Base-by-base conservation (phyloP, 768 basidiomycete species). In the Boletus vinaceobasis region DNA sequence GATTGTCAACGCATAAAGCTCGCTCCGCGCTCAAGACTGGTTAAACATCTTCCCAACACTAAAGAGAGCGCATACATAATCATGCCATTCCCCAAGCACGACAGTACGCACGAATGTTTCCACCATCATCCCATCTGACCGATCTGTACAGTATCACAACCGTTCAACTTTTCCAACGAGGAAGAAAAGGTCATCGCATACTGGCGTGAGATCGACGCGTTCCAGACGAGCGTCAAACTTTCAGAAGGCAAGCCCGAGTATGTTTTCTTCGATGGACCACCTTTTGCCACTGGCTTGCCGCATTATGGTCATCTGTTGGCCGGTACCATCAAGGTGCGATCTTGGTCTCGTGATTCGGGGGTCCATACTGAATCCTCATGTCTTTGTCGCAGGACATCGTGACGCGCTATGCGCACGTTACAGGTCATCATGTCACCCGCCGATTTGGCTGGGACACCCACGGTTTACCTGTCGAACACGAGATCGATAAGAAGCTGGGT, bases 371-470 rank as follows among this genome's bases (percentile, higher is more conserved):
- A 23, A 23, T 23, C 23, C 23, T 23, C 23, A 23, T 4, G 2
- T 23, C 49, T 48, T 63, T n/a, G 15, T 14, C 19, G 29, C 66
- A 98, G 96, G 96, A 98, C 70, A 95, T 98, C 65, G 93, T 98
- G 52, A 98, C 96, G 40, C 84, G 96, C 50, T 93, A 97, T 74
- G 95, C 95, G 2, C 89, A 93, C 70, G 87, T 92, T 48, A 93
- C 88, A 51, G 96, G 96, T 7, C 87, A 84, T 72, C 89, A 98
- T 67, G 96, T 98, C 62, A 82, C 87, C 53, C 86, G 96, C 55
- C 85, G 96, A 49, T 98, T 98, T 69, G 96, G 96, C 50, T 98
- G 96, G 96, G 96, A 98, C 74, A 98, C 95, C 5, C 96, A 99
- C 74, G 96, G 96, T 48, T 84, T 99, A 27, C 97, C 96, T 35